Evolutionary conservation across 2,329 filamentous ascomycete species (phyloP).

Genomic region (Fusarium albidum): DNA sequence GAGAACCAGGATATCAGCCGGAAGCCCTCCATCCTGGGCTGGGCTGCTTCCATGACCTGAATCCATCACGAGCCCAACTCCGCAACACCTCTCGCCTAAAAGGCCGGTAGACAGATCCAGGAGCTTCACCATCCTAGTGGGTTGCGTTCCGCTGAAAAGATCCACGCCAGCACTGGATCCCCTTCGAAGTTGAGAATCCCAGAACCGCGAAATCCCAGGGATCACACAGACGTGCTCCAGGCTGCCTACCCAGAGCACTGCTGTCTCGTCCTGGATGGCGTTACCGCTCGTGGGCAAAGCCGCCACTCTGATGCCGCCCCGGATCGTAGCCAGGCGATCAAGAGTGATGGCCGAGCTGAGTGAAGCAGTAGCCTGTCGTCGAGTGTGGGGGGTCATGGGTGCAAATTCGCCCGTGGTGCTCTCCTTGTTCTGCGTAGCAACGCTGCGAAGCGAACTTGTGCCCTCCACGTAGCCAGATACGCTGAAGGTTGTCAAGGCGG

Average conservation of each 20-base stretch:
- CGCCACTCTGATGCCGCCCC: slow-evolving; percentile 61
- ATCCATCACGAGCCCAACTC: slow-evolving; percentile 56
- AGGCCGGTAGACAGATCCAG: slow-evolving; percentile 61
- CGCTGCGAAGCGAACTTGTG: slow-evolving; percentile 61
- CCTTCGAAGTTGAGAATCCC: slow-evolving; percentile 66
- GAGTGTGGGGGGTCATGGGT: slow-evolving; percentile 70
- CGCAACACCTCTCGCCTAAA: slow-evolving; percentile 64
- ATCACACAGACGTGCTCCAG: slow-evolving; percentile 66
- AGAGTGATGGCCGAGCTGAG: slow-evolving; percentile 53
- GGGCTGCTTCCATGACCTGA: slow-evolving; percentile 35
- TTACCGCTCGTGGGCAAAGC: slow-evolving; percentile 54
- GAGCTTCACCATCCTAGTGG: slow-evolving; percentile 64
- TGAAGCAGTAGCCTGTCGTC: slow-evolving; percentile 60
- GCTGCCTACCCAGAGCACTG: slow-evolving; percentile 65
- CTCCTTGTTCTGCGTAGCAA: slow-evolving; percentile 46
- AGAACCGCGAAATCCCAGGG: slow-evolving; percentile 63
- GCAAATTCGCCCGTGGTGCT: slow-evolving; percentile 61
- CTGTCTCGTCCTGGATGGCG: slow-evolving; percentile 59
- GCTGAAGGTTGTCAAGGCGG: slow-evolving; percentile 66
- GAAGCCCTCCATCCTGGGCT: slow-evolving; percentile 50
- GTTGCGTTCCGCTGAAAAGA: slow-evolving; percentile 63
- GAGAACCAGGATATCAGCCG: slow-evolving; percentile 62
- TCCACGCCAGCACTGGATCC: slow-evolving; percentile 60
- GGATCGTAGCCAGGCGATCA: slow-evolving; percentile 60
- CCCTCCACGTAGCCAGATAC: slow-evolving; percentile 68